These are phyloP conservation scores for Hyphopichia wangnamkhiaoensis DNA, from an alignment of 1,139 yeast species.

Conservation along the genomic window DNA sequence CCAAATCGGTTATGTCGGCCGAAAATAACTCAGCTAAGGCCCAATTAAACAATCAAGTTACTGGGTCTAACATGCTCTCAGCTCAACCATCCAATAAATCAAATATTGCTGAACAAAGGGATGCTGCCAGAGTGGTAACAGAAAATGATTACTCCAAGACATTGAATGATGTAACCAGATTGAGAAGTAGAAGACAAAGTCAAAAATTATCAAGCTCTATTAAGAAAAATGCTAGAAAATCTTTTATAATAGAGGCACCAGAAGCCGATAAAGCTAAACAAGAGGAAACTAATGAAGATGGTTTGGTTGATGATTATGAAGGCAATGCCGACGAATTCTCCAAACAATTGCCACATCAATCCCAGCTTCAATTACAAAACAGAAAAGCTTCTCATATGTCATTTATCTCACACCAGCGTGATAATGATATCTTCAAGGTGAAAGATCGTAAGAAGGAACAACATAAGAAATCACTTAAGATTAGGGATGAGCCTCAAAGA, in stretches of 20 bases:
- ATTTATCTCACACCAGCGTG: conserved; percentile 23
- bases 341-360: neutral
- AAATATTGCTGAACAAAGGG: conserved; percentile 2
- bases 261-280: conserved; percentile 48
- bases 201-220: conserved; percentile 60
- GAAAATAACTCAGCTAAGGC: conserved; percentile 12
- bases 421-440: conserved; percentile 37
- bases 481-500: conserved; percentile 48
- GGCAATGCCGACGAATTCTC: conserved; percentile 7
- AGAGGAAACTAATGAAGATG: conserved; percentile 20
- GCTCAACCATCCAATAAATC: neutral
- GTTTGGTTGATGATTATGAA: conserved; percentile 11
- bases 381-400: conserved; percentile 21
- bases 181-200: conserved; percentile 74
- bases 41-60: neutral
- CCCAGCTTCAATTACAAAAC: conserved; percentile 4
- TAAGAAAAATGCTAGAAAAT: conserved; percentile 49
- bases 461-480: conserved; percentile 33
- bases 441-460: conserved; percentile 9
- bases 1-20: conserved; percentile 64
- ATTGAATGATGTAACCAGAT: conserved; percentile 72
- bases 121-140: neutral
- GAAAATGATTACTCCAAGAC: conserved; percentile 36
- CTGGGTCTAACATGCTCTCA: neutral
- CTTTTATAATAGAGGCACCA: conserved; percentile 51